Evolutionary conservation across 306 rosid genomes (phyloP), one percentile per base, ranked within the genome.

Genomic region (Dalbergia cochinchinensis): DNA sequence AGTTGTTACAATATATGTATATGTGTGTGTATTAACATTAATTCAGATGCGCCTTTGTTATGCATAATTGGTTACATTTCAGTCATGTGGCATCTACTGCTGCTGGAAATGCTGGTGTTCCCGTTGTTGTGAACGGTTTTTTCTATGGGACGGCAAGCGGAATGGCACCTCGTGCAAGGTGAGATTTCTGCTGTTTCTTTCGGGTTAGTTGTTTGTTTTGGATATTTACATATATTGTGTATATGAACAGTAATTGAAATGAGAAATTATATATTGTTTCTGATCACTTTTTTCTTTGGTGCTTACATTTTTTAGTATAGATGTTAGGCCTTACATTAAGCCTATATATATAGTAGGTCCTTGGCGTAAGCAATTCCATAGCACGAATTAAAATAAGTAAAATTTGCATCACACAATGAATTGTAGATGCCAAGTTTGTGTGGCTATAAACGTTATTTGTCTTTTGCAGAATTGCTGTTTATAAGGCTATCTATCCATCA

Each of bases 131-230:
- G 4, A 84, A 92, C 44, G 92, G 88, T 69, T 91, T 83, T 80
- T 85, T 12, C 62, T 92, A 89, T 41, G 99, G 99, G 5, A 79
- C 13, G 78, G 94, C 98, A 8, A 86, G 93, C 65, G 99, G 99
- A 48, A 91, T 92, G 86, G 99, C 98, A 35, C 96, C 99, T 6
- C 86, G 90, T 10, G 97, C 98, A 22, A 83, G 90, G 98, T 94
- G 53, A 20, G 73, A 15, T 73, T 14, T 19, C 10, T 31, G 42
- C 8, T 62, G 3, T 13, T 48, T 39, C 18, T 50, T 53, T 65
- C 6, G 15, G 39, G 31, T 13, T 35, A 3, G 11, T 33, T 13
- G 7, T 0, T 71, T 16, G 58, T 5, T 59, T 74, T 14, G 31
- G 19, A 15, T 59, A 45, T 45, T 8, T 59, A 13, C 20, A 12